These are phyloP conservation scores for Lophiostoma macrostomum DNA, from an alignment of 495 filamentous ascomycete genomes.

Conservation along the genomic window DNA sequence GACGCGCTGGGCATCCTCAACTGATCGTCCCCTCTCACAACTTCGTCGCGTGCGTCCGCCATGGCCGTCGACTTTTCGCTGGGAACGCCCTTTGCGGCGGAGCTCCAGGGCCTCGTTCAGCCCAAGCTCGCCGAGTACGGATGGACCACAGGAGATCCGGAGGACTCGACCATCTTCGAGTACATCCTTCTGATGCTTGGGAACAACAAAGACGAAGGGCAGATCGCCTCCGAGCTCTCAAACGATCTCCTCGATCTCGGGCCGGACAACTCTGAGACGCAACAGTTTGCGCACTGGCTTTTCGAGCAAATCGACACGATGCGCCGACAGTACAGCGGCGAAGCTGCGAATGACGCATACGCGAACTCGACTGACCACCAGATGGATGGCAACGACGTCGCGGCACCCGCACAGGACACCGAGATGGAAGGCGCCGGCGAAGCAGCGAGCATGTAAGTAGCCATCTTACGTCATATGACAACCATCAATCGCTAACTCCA, in stretches of 20 bases:
- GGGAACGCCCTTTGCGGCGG: constrained; percentile 75
- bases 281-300: constrained; percentile 84
- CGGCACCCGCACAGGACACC: constrained; percentile 48
- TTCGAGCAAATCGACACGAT: constrained; percentile 77
- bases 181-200: constrained; percentile 96
- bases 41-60: constrained; percentile 9
- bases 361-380: not conserved
- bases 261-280: constrained; percentile 76
- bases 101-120: constrained; percentile 74
- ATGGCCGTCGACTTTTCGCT: constrained; percentile 74
- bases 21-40: not conserved
- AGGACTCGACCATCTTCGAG: constrained; percentile 83
- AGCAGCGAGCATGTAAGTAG: constrained; percentile 61
- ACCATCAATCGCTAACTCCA: too few relatives aligned
- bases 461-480: too few relatives aligned
- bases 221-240: constrained; percentile 84
- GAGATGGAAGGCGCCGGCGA: constrained; percentile 66
- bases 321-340: constrained; percentile 59
- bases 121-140: constrained; percentile 94
- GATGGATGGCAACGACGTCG: constrained; percentile 14
- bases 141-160: constrained; percentile 76
- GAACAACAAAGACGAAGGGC: constrained; percentile 85
- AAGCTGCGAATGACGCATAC: constrained; percentile 1
- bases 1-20: too few relatives aligned
- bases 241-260: constrained; percentile 81